Evolutionary conservation across 2,329 filamentous ascomycete species (phyloP).

Genomic region (Fusarium brevicatenulatum): DNA sequence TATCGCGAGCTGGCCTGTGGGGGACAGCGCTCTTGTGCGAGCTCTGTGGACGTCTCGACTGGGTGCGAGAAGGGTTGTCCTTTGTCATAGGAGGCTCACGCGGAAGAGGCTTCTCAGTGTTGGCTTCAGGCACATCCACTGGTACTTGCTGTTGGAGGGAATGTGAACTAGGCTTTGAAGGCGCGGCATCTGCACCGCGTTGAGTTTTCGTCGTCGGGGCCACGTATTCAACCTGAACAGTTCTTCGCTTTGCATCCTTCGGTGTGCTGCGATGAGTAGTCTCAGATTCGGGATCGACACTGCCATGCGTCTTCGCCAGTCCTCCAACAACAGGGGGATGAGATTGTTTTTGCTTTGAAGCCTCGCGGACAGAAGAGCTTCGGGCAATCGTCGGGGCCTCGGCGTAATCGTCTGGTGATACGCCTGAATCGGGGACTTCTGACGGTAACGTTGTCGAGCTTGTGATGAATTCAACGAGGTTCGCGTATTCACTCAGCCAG

Average conservation of each 20-base stretch:
- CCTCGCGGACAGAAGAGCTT: constrained; percentile 92
- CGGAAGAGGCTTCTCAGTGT: constrained; percentile 68
- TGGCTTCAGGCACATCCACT: constrained; percentile 48
- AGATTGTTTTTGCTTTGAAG: constrained; percentile 73
- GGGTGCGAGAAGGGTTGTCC: constrained; percentile 54
- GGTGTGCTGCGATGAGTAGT: constrained; percentile 68
- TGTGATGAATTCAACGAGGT: constrained; percentile 95
- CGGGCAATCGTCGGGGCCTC: constrained; percentile 76
- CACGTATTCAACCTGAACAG: constrained; percentile 97
- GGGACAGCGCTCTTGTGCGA: constrained; percentile 53
- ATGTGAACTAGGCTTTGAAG: constrained; percentile 40
- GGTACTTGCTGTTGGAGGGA: constrained; percentile 57
- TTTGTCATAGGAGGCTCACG: constrained; percentile 63
- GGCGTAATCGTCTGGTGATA: constrained; percentile 64
- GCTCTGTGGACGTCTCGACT: constrained; percentile 58
- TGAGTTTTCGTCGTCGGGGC: constrained; percentile 87
- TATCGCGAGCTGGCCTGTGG: constrained; percentile 45
- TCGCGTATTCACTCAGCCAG: constrained; percentile 97
- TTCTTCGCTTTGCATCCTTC: constrained; percentile 90
- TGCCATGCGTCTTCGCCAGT: constrained; percentile 77
- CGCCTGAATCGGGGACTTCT: constrained; percentile 84
- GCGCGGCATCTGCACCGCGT: constrained; percentile 63
- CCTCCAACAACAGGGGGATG: constrained; percentile 66
- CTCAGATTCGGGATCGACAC: constrained; percentile 74
- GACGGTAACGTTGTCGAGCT: constrained; percentile 89